Percentiles rank a stretch among this genome's conserved stretches.
phyloP scores from a whole-genome alignment of 164 flowering plant genomes.

The Pachysandra terminalis region DNA sequence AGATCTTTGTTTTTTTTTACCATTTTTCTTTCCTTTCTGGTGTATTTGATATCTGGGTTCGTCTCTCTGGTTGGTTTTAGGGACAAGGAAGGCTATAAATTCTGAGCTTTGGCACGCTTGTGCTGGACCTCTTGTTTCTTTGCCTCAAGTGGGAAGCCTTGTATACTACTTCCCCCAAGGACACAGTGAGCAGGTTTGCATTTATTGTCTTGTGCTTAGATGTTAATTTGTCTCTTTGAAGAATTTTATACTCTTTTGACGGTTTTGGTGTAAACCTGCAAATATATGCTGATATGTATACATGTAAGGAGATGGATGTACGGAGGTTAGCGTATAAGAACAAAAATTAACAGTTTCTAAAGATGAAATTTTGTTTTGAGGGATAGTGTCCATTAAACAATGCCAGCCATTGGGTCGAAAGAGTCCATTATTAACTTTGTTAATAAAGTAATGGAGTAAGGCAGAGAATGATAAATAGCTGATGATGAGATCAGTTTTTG shows the following conservation, averaged over 20 bases:
- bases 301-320: not conserved
- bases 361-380: not conserved
- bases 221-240: not conserved
- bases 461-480: too few relatives aligned
- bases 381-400: not conserved
- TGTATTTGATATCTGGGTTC: not conserved
- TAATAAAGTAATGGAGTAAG: not conserved
- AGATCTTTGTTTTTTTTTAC: not conserved
- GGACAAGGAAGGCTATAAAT: constrained; percentile 53
- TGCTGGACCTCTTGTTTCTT: constrained; percentile 90
- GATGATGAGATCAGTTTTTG: too few relatives aligned
- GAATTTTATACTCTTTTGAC: not conserved
- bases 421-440: not conserved
- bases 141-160: constrained; percentile 91
- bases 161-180: constrained; percentile 98
- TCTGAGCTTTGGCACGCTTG: constrained; percentile 99
- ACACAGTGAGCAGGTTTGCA: constrained; percentile 92
- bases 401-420: not conserved
- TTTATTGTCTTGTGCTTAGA: constrained; percentile 1
- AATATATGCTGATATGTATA: not conserved
- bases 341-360: not conserved
- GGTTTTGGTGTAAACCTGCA: not conserved
- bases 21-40: too few relatives aligned
- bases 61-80: too few relatives aligned
- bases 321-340: too few relatives aligned